Conservation (phyloP, 371 early-diverging fungal species). For the Zychaea mexicana region DNA sequence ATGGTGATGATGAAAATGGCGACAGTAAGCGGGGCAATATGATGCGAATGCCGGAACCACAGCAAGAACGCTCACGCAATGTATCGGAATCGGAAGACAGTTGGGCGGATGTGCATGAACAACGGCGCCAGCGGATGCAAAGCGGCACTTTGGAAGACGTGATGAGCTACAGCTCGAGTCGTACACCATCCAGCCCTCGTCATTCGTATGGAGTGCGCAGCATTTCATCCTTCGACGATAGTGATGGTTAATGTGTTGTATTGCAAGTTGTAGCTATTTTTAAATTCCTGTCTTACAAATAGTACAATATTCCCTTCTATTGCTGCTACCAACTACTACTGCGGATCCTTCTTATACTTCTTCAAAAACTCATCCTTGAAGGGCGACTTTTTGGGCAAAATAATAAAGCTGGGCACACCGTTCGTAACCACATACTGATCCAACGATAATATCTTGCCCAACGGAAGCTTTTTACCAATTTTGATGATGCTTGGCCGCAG, state of each 20-base stretch:
- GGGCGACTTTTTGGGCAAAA: slow-evolving; percentile 59
- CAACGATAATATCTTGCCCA: slow-evolving; percentile 56
- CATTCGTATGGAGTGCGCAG: slow-evolving; percentile 9
- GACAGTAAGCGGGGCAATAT: neutral
- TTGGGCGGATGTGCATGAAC: slow-evolving; percentile 25
- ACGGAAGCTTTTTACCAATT: slow-evolving; percentile 60
- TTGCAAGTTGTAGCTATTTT: neutral
- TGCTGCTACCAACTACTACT: too few species aligned
- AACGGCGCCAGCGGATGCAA: too few species aligned
- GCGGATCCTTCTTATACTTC: slow-evolving; percentile 52
- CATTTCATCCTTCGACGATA: slow-evolving; percentile 15
- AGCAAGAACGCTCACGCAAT: neutral
- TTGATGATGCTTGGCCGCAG: slow-evolving; percentile 65
- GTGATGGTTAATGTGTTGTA: neutral
- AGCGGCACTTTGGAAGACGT: slow-evolving; percentile 13
- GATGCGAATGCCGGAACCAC: slow-evolving; percentile 1
- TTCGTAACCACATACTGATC: slow-evolving; percentile 66
- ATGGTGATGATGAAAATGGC: neutral
- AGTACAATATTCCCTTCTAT: slow-evolving; percentile 1
- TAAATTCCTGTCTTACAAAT: neutral
- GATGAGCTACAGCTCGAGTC: slow-evolving; percentile 9
- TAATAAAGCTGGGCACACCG: slow-evolving; percentile 72
- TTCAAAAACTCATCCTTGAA: slow-evolving; percentile 68
- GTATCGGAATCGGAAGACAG: slow-evolving; percentile 32
- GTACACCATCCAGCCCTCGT: neutral